Evolutionary conservation across 1,284 basidiomycete species (phyloP), one percentile per base, ranked within the genome.

Genomic region (Ustilago vetiveriae): DNA sequence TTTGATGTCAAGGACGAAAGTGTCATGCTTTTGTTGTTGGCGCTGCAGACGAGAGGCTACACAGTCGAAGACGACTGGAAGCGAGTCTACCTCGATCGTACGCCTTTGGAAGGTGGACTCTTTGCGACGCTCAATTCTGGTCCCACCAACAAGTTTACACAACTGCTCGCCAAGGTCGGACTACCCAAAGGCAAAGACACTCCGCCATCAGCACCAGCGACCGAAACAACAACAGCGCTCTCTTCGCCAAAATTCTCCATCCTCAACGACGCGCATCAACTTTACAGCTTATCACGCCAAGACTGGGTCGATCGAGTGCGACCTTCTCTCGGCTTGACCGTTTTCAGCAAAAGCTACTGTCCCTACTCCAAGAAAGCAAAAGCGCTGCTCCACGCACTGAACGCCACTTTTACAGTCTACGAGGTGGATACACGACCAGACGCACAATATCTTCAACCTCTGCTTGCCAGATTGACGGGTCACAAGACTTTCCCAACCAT

Each of bases 311-410:
- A 14, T 17, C 44, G 24, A 8, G 42, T 65, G 14, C 62, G 68
- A 17, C 22, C 27, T 0, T 29, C 35, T 1, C 40, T 57, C 13
- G 64, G 64, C 2, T 29, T 73, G 3, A 70, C 62, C 13, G 66
- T 73, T 5, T 73, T 73, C 29, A 63, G 62, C 57, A 73, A 73
- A 36, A 59, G 54, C 51, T 70, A 66, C 45, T 73, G 71, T 37
- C 67, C 71, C 13, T 67, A 66, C 37, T 66, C 62, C 23, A 52
- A 66, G 13, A 58, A 43, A 8, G 58, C 66, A 10, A 73, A 73
- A 19, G 36, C 27, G 3, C 41, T 73, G 4, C 54, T 73, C 35
- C 19, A 26, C 21, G 51, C 52, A 38, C 29, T 70, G 21, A 51
- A 54, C 14, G 67, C 71, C 16, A 55, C 33, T 2, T 58, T 45